Base-by-base conservation (phyloP, 495 filamentous ascomycete genomes). In the Hypoxylon trugodes region DNA sequence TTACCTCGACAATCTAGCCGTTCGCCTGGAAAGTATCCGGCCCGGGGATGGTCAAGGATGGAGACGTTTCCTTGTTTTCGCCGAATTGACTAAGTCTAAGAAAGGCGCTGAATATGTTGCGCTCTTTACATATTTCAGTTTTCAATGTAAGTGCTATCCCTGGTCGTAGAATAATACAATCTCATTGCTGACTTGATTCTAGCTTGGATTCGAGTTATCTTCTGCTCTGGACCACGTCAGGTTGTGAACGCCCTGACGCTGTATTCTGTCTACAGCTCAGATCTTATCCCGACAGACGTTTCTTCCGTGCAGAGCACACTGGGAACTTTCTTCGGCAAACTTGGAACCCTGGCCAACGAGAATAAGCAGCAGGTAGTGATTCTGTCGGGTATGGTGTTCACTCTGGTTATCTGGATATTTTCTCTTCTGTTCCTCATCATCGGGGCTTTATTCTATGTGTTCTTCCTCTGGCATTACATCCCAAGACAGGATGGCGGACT, bases 61-160 rank as follows among this genome's bases (percentile, higher is more conserved):
- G 86, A 87, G 83, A 62, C 82, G 93, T 26, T 98, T 97, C 70
- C 77, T 97, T 13, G 93, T 98, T 40, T 98, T 97, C 70, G 86
- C 93, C 4, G 90, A 92, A 63, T 78, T 98, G 75, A 97, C 95
- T 1, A 93, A 94, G 72, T 91, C 89, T 74, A 92, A 89, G 71
- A 94, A 96, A 72, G 92, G 92, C 8, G 85, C 87, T 24, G 94
- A 97, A 72, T 96, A 96, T 72, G 81, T 96, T 35, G 95, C 93
- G 8, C 81, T 98, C 2, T 96, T 97, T 69, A 89, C 91, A 25
- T 97, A 96, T 69, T 98, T 97, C 74, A 89, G 89, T 13, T 97
- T 97, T 72, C 89, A 97, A 78, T 88, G 91, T 91, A 73, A 77
- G 85, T 73, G 21, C 12, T 22, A 19, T 30, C 22, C 32, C 35